Conservation (phyloP, 139 green algal genomes). For the Chlorella vulgaris region DNA sequence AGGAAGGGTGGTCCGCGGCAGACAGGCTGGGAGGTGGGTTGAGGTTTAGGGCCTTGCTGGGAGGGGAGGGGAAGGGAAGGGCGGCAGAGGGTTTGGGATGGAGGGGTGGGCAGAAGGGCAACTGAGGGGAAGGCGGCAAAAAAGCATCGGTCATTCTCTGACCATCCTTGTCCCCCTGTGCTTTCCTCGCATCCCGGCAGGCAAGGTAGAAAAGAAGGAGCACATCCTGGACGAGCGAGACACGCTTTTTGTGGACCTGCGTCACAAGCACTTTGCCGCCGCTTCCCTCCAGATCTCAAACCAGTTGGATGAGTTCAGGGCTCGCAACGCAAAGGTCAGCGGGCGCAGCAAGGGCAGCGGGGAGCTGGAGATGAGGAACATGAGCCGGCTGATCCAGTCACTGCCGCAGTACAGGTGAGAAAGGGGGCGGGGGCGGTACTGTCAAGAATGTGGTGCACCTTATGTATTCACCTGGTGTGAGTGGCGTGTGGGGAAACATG, state of each 20-base stretch:
- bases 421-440: neutral
- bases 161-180: neutral
- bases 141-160: no score
- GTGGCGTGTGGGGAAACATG: neutral
- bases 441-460: neutral
- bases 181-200: constrained; percentile 8
- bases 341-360: constrained; percentile 21
- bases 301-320: constrained; percentile 71
- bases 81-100: no score
- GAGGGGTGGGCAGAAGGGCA: no score
- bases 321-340: constrained; percentile 54
- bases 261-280: constrained; percentile 92
- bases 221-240: constrained; percentile 83
- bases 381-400: constrained; percentile 72
- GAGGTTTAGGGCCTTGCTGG: no score
- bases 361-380: constrained; percentile 58
- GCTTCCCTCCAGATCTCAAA: constrained; percentile 49
- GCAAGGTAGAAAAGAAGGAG: constrained; percentile 74
- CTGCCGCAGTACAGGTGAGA: constrained; percentile 84
- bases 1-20: no score
- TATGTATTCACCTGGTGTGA: neutral
- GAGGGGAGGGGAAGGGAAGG: no score
- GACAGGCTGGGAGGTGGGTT: no score
- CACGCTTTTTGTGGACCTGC: constrained; percentile 78
- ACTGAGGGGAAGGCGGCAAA: no score